These are phyloP conservation scores for Aegilops sharonensis DNA, from an alignment of 176 grass and related monocot species.

Conservation along the genomic window DNA sequence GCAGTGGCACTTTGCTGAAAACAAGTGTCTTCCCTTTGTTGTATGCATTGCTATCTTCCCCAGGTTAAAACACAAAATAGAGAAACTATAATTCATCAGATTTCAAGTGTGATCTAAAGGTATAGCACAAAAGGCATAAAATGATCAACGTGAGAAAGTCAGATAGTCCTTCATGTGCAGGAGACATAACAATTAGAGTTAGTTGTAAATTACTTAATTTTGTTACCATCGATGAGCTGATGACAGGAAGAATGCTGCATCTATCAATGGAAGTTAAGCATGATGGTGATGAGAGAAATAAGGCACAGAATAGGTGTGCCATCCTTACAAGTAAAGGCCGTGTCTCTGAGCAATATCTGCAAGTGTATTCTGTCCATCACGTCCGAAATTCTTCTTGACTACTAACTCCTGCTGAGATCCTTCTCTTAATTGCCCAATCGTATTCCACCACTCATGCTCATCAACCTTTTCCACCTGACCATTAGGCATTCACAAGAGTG, in stretches of 20 bases:
- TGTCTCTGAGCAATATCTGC: constrained; percentile 77
- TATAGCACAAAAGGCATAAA: background rate
- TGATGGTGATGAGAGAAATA: background rate
- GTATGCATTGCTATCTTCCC: constrained; percentile 82
- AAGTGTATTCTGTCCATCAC: constrained; percentile 80
- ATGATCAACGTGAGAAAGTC: background rate
- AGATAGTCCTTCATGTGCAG: background rate
- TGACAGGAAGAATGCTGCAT: constrained; percentile 12
- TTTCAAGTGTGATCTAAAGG: constrained; percentile 16
- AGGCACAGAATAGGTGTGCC: constrained; percentile 2
- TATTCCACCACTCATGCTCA: constrained; percentile 86
- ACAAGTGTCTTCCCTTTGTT: constrained; percentile 90
- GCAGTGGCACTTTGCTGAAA: constrained; percentile 91
- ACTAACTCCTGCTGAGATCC: constrained; percentile 76
- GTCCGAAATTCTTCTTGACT: constrained; percentile 82
- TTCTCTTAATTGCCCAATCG: constrained; percentile 74
- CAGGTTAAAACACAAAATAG: constrained; percentile 43
- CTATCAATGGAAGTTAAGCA: constrained; percentile 15
- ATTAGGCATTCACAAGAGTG: background rate
- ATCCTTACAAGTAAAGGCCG: constrained; percentile 88
- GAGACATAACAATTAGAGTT: background rate
- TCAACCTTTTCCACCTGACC: constrained; percentile 89
- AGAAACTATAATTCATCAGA: constrained; percentile 34
- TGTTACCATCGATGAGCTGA: background rate
- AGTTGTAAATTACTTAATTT: background rate